Evolutionary conservation across 441 rosid genomes (phyloP), one percentile per base, ranked within the genome.

Genomic region (Erysimum pusillum): DNA sequence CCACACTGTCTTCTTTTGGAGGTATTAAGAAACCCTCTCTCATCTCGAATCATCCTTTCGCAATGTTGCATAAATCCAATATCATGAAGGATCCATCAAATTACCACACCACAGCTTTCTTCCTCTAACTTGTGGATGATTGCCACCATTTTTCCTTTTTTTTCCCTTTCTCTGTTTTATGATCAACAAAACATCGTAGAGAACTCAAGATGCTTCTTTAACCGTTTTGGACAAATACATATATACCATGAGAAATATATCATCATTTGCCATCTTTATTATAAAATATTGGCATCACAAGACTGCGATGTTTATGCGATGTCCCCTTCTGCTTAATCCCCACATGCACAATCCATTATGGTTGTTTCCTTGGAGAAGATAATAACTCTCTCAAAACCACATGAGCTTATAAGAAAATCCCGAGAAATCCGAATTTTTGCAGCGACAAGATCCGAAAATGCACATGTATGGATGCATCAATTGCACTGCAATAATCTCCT

Each of bases 191-290:
- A 36, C 31, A 18, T 3, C 45, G 17, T 18, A 18, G n/a, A 60
- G 45, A 60, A 60, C 15, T 60, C 46, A 36, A 60, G 45, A 36
- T 60, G 64, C 44, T 38, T 17, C 64, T 6, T 60, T 9, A 10
- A 36, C 64, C 31, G 2, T 18, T 18, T 18, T 60, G 64, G 6
- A 36, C 45, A 36, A 56, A 56, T 60, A 18, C 64, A 60, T 60
- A 60, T 36, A 60, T 17, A 60, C 5, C 25, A 17, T 36, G 45
- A 60, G 13, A 59, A 28, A 17, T 17, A 60, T 36, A 18, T 56
- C 39, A 31, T 28, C 59, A 28, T 25, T 25, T 28, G 5, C 59
- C 8, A 54, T 28, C 59, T 54, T 56, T 31, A 14, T 60, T 60
- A 36, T 10, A 17, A 17, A 9, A 10, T 10, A 0, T 60, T 10